Evolutionary conservation across 2,329 filamentous ascomycete species (phyloP).

Genomic region (Apiospora sp.): DNA sequence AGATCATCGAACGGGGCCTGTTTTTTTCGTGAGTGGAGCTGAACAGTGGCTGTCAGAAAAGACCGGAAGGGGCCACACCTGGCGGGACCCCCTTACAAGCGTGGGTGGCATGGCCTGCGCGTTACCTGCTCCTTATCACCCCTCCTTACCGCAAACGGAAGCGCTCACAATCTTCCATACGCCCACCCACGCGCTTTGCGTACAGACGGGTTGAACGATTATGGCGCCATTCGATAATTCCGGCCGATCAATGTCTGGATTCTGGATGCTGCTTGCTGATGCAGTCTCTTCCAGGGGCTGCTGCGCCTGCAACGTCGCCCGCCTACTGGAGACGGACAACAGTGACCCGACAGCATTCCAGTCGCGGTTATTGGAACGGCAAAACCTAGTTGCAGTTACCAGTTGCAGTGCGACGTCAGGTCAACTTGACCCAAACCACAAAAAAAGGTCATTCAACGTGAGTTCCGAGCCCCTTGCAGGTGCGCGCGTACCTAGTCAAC

Average conservation of each 20-base stretch:
- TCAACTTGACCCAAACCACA: neutral
- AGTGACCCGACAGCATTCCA: neutral
- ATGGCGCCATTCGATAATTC: conserved; percentile 20
- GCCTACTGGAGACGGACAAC: neutral
- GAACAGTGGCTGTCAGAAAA: conserved; percentile 21
- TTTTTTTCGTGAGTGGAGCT: conserved; percentile 18
- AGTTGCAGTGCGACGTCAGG: neutral
- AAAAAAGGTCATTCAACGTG: neutral
- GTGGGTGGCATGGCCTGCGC: neutral
- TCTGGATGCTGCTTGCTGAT: neutral
- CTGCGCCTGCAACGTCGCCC: conserved; percentile 1
- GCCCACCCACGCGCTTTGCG: conserved; percentile 12
- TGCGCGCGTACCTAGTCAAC: neutral
- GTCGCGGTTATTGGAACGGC: neutral
- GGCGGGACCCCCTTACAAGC: neutral
- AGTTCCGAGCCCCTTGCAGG: conserved; percentile 16
- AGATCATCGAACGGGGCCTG: conserved; percentile 17
- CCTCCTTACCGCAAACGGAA: conserved; percentile 2
- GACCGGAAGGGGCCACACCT: conserved; percentile 4
- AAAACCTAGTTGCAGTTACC: neutral
- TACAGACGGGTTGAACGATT: neutral
- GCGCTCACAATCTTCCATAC: neutral
- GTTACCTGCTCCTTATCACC: neutral
- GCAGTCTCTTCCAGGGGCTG: neutral
- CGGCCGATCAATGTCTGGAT: neutral